Conservation (phyloP, 2,329 filamentous ascomycete species). For the Akanthomyces dipterigenus region DNA sequence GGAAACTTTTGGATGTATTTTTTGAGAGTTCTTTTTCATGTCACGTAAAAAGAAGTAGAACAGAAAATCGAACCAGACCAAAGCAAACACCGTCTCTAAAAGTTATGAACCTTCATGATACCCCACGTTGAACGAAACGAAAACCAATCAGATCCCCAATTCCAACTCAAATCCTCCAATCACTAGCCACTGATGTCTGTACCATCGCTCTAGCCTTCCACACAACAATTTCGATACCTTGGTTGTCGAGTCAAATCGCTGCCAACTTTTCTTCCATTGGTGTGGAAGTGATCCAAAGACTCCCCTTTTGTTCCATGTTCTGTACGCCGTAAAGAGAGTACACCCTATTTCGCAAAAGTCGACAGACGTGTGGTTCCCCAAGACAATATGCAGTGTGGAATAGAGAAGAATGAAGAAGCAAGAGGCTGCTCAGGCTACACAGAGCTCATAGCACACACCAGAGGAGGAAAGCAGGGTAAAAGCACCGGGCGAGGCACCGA, state of each 20-base stretch:
- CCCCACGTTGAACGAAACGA: background rate
- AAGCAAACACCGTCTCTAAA: constrained; percentile 11
- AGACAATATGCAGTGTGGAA: constrained; percentile 28
- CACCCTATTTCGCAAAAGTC: constrained; percentile 1
- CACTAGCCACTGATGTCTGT: background rate
- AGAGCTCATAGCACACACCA: constrained; percentile 15
- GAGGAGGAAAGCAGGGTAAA: constrained; percentile 13
- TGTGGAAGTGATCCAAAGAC: constrained; percentile 3
- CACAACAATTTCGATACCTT: background rate
- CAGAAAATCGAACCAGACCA: constrained; percentile 13
- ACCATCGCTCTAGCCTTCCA: background rate
- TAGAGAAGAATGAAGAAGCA: constrained; percentile 2
- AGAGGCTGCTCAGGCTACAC: constrained; percentile 5
- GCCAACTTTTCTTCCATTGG: background rate
- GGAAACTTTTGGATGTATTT: constrained; percentile 7
- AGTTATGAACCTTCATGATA: constrained; percentile 10
- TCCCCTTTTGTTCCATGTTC: constrained; percentile 3
- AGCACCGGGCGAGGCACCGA: constrained; percentile 16
- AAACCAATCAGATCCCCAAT: background rate
- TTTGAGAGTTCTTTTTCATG: background rate
- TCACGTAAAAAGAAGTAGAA: constrained; percentile 15
- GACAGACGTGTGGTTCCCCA: constrained; percentile 6
- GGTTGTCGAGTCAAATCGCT: background rate
- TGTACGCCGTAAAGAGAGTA: constrained; percentile 8
- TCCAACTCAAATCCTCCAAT: background rate